Percentiles rank a stretch among this genome's conserved stretches.
Evolutionary conservation across 345 rosid genomes (phyloP).

Genomic region (Lenwebbia sp.): DNA sequence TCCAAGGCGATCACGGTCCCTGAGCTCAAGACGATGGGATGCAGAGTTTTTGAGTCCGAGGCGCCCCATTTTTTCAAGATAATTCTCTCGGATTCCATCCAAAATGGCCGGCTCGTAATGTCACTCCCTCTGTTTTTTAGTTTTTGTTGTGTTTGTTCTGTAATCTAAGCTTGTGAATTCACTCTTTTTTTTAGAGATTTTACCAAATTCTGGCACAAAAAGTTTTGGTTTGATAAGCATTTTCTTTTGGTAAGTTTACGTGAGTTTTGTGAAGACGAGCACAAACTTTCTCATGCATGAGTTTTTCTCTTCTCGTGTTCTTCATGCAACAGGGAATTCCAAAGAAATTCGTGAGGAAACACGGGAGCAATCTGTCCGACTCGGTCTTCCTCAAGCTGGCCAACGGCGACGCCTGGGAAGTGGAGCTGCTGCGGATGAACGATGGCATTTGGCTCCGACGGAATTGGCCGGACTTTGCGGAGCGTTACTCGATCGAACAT

Average conservation of each 20-base stretch:
- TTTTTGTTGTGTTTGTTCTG: background rate
- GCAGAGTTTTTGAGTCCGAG: background rate
- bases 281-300: background rate
- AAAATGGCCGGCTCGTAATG: background rate
- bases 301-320: background rate
- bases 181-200: background rate
- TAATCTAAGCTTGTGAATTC: background rate
- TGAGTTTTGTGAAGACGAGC: background rate
- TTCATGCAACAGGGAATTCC: conserved; percentile 9
- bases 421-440: background rate
- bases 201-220: background rate
- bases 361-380: background rate
- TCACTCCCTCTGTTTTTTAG: background rate
- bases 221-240: background rate
- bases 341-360: conserved; percentile 1
- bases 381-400: background rate
- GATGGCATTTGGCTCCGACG: background rate
- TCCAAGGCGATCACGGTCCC: background rate
- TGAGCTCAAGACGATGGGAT: background rate
- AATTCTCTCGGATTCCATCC: conserved; percentile 1
- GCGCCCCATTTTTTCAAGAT: conserved; percentile 10
- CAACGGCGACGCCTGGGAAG: conserved; percentile 1
- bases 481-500: background rate
- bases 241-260: background rate
- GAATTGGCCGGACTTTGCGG: background rate